Conservation (phyloP, 73 alveolate species). For the Uronychia setigera region DNA sequence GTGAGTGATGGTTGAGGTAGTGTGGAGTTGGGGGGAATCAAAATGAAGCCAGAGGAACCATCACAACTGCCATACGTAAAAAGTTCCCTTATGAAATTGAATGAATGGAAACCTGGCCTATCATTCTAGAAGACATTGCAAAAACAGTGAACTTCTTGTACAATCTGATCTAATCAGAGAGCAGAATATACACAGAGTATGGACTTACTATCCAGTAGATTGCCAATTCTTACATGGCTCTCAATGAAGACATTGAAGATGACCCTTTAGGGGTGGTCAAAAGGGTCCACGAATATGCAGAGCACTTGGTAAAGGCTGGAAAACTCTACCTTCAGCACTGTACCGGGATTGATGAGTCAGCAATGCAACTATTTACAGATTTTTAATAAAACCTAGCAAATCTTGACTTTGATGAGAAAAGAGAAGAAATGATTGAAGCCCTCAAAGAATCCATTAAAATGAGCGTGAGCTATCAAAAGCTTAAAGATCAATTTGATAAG, state of each 20-base stretch:
- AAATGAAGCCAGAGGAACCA: too few relatives aligned
- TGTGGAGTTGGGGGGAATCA: too few relatives aligned
- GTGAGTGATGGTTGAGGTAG: too few relatives aligned
- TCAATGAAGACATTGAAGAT: not conserved
- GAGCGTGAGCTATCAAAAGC: not conserved
- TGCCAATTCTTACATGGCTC: not conserved
- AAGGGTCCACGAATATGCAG: not conserved
- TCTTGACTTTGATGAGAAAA: too few relatives aligned
- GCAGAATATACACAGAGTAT: not conserved
- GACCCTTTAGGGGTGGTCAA: not conserved
- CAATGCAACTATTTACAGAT: too few relatives aligned
- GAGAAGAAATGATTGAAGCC: too few relatives aligned
- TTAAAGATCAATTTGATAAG: not conserved
- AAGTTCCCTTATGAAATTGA: too few relatives aligned
- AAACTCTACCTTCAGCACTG: not conserved
- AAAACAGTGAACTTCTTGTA: not conserved
- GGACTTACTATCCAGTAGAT: not conserved
- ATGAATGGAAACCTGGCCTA: too few relatives aligned
- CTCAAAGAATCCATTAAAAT: too few relatives aligned
- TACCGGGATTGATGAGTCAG: not conserved
- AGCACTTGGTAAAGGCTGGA: not conserved
- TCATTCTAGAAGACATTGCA: too few relatives aligned
- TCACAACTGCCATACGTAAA: too few relatives aligned
- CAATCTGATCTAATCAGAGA: not conserved
- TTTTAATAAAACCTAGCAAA: too few relatives aligned